Evolutionary conservation across 2,329 filamentous ascomycete genomes (phyloP).

Genomic region (Cladophialophora yegresii): DNA sequence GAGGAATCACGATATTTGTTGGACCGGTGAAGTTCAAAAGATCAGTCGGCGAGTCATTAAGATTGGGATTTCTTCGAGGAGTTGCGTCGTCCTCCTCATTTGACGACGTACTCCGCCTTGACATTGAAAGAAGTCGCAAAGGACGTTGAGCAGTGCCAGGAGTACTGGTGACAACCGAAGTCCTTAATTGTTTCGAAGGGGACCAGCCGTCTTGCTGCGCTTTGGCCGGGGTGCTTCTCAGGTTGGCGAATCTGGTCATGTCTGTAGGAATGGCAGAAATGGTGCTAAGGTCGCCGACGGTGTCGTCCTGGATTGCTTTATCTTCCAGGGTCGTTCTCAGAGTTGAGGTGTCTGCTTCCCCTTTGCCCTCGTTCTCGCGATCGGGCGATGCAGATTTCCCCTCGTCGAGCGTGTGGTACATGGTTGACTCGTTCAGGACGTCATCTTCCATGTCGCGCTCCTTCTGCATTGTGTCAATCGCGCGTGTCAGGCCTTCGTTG

Average conservation of each 20-base stretch:
- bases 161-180: conserved; percentile 45
- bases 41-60: conserved; percentile 65
- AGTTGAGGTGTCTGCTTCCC: conserved; percentile 34
- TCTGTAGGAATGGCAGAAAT: conserved; percentile 84
- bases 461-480: conserved; percentile 34
- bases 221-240: conserved; percentile 67
- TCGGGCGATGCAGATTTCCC: conserved; percentile 21
- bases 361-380: conserved; percentile 19
- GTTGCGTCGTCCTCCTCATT: conserved; percentile 45
- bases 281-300: conserved; percentile 66
- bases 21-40: conserved; percentile 89
- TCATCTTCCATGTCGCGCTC: conserved; percentile 45
- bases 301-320: conserved; percentile 40
- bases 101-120: conserved; percentile 39
- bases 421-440: conserved; percentile 34
- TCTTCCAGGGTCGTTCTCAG: conserved; percentile 34
- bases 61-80: conserved; percentile 52
- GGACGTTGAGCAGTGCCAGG: conserved; percentile 50
- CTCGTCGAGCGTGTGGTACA: conserved; percentile 25
- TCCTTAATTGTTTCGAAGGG: conserved; percentile 46
- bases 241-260: conserved; percentile 76
- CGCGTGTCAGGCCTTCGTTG: conserved; percentile 37
- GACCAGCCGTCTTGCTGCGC: conserved; percentile 43
- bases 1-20: conserved; percentile 57
- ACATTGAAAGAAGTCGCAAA: conserved; percentile 43